Base-by-base conservation (phyloP, 148 eudicot species). In the Talinum fruticosum region DNA sequence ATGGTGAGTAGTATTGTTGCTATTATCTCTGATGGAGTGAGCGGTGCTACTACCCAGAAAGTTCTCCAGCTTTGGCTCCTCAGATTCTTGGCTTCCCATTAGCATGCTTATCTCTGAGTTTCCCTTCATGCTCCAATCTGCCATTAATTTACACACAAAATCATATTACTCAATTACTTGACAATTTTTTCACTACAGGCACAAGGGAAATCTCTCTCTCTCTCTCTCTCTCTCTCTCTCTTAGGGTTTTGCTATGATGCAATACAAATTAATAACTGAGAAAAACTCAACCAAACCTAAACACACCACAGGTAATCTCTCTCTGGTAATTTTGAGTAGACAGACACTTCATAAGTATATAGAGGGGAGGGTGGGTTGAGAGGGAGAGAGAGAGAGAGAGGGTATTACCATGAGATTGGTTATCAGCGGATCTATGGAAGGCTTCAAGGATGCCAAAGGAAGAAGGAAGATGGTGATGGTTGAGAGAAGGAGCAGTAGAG, bases 1-100 rank as follows among this genome's bases (percentile, higher is more conserved):
- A 76, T 28, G 66, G n/a, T n/a, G n/a, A n/a, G n/a, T n/a, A 62
- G n/a, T 57, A 28, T 5, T 54, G 26, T 23, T 3, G 26, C 23
- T 51, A 23, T 59, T 59, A 24, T 84, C 82, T 28, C 85, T 71
- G 33, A 85, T 83, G 47, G 85, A 84, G 69, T 85, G 85, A 14
- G 64, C 2, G 0, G 47, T 62, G 32, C 85, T 84, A 30, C 70
- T 79, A 6, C 92, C 95, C 4, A 94, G 85, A 65, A 94, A 94
- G 82, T 94, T 90, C 76, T 94, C 98, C 21, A 94, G 89, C 82
- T 92, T 94, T 79, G 98, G 98, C 8, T 82, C 89, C 66, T 82
- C 83, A 64, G 72, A 79, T 67, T 84, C 82, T 78, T 85, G 83
- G 65, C 30, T 82, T 72, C 88, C 87, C 88, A 87, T 87, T 72